These are phyloP conservation scores for Colletotrichum sp. DNA, from an alignment of 2,329 filamentous ascomycete genomes.

Conservation along the genomic window DNA sequence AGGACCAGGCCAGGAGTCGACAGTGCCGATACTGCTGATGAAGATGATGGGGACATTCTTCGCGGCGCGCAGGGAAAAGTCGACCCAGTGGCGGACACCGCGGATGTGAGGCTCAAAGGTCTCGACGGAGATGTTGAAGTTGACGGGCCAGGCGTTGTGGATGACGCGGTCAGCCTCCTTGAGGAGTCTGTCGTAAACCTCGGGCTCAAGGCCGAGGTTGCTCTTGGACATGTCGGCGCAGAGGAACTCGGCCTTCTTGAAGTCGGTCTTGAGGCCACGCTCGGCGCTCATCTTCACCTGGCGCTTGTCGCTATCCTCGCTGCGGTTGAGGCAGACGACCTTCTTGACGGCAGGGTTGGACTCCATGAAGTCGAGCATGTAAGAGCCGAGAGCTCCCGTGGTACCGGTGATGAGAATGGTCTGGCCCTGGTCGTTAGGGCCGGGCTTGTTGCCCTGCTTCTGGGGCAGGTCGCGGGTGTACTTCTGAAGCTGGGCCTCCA, in stretches of 20 bases:
- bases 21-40: conserved; percentile 47
- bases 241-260: conserved; percentile 50
- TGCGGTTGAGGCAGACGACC: conserved; percentile 55
- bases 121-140: conserved; percentile 54
- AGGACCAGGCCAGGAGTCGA: conserved; percentile 35
- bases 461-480: conserved; percentile 36
- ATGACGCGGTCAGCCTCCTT: conserved; percentile 49
- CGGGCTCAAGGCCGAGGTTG: conserved; percentile 50
- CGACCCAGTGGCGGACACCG: conserved; percentile 54
- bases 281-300: conserved; percentile 40
- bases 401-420: conserved; percentile 18
- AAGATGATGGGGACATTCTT: conserved; percentile 34
- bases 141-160: conserved; percentile 59
- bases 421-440: conserved; percentile 37
- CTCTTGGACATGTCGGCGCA: conserved; percentile 52
- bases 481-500: conserved; percentile 38
- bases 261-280: conserved; percentile 42
- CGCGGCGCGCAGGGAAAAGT: conserved; percentile 38
- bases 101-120: conserved; percentile 57
- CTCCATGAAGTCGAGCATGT: conserved; percentile 32
- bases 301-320: conserved; percentile 42
- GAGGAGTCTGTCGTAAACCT: conserved; percentile 39
- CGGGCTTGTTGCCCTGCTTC: conserved; percentile 27
- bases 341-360: conserved; percentile 39
- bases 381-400: conserved; percentile 11